A percentile compares a stretch with the other conserved stretches of the same genome.
phyloP scores from a whole-genome alignment of 1,284 basidiomycete genomes.

The Moesziomyces parantarcticus region DNA sequence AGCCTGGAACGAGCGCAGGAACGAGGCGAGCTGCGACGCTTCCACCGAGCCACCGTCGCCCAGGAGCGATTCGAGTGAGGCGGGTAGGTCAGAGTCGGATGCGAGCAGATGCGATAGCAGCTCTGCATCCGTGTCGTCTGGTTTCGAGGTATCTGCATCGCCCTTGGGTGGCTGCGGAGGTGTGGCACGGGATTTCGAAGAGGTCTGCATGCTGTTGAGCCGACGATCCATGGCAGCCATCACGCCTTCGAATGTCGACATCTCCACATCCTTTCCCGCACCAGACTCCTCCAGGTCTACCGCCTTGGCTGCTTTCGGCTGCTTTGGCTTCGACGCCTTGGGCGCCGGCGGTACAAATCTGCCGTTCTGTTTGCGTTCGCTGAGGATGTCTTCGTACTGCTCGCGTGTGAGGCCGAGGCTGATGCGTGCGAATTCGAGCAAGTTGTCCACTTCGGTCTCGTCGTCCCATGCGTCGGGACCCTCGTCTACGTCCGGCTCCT shows the following conservation, averaged over 20 bases:
- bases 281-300: too few species aligned
- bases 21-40: conserved; percentile 23
- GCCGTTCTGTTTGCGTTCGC: conserved; percentile 34
- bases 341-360: conserved; percentile 28
- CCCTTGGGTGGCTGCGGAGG: neutral
- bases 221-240: conserved; percentile 40
- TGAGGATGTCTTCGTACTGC: conserved; percentile 48
- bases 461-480: conserved; percentile 21
- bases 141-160: neutral
- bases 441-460: conserved; percentile 38
- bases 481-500: neutral
- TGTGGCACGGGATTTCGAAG: neutral
- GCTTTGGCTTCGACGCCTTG: neutral
- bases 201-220: conserved; percentile 5
- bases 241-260: conserved; percentile 37
- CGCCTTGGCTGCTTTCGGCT: neutral
- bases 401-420: conserved; percentile 46
- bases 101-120: conserved; percentile 29
- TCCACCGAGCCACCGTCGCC: neutral
- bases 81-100: conserved; percentile 23
- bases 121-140: conserved; percentile 12
- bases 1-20: conserved; percentile 34
- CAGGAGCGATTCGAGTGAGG: conserved; percentile 7
- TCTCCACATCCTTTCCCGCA: conserved; percentile 1
- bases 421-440: conserved; percentile 52